Base-by-base conservation (phyloP, 441 rosid species). In the Populus hybrid region DNA sequence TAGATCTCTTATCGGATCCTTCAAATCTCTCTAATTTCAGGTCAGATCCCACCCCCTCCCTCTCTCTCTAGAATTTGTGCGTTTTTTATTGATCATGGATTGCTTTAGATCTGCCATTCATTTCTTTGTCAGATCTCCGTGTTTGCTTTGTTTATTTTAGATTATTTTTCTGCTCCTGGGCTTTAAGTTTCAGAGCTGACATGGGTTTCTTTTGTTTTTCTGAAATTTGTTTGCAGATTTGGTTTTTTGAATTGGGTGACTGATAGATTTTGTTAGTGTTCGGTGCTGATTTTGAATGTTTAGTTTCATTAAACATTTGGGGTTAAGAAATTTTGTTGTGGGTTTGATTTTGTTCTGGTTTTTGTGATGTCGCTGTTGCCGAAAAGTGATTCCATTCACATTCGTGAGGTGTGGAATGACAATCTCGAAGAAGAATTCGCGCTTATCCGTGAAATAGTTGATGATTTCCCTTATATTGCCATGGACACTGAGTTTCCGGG, bases 381-480 rank as follows among this genome's bases (percentile, higher is more conserved):
- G 3, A 82, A 83, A 71, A 83, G 82, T 21, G 92, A 84, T 35
- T 78, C 84, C 21, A 75, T 89, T 76, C 86, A 85, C 21, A 91
- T 93, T 80, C 88, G 93, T 11, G 90, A 91, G 74, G 96, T 91
- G 12, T 93, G 93, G 94, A 76, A 77, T 79, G 83, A 89, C 70
- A 91, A 90, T 82, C 87, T 93, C 4, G 87, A 81, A 23, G 72
- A 75, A 24, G 96, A 91, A 80, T 84, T 91, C 28, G 70, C 65
- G 46, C 79, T 85, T 73, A 89, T 91, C 76, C 84, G 85, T 30
- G 32, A 30, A 30, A 30, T 30, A 3, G 32, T 30, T 30, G 32
- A 30, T 30, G 32, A 30, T 30, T 30, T 30, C 32, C 32, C 32
- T 30, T 30, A 30, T 28, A 28, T 28, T 28, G 30, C 30, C 30